Base-by-base conservation (phyloP, 2,329 filamentous ascomycete species). In the Colletotrichum sp. region DNA sequence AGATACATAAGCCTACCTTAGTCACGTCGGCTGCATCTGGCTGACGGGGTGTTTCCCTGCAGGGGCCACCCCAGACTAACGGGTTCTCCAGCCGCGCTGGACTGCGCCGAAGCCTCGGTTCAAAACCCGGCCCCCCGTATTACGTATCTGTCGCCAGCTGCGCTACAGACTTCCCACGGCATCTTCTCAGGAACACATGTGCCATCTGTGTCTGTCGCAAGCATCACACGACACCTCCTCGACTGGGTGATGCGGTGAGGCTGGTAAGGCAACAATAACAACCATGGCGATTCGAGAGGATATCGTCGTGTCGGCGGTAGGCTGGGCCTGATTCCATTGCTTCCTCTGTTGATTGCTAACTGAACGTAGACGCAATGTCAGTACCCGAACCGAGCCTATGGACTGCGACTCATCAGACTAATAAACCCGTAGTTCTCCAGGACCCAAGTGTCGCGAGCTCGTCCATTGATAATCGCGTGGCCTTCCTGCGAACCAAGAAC, bases 401-500 rank as follows among this genome's bases (percentile, higher is more conserved):
- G 4, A 65, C n/a, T 7, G 26, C 32, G 7, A 43, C 21, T 21
- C 28, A 21, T 16, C 6, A 70, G 21, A 71, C 61, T 67, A 38
- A 77, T 38, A n/a, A 28, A 12, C 5, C 36, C 43, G 4, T 66
- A 96, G 95, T 99, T 86, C 92, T 99, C 76, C 95, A 98, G 87
- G 97, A 99, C 84, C 96, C 97, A 13, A 98, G 94, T 67, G 96
- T 99, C 79, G 92, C 95, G 48, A 92, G 93, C 12, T 96, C 97
- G 7, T 94, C 97, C n/a, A 87, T 98, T 77, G 97, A 99, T 82
- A 98, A 97, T 85, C 93, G 95, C 78, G 91, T 99, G 75, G 94
- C 96, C 10, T 99, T 99, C 80, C 90, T 99, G 24, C 95, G 96
- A 84, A 98, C 96, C 9, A 99, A 99, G 87, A 99, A 99, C 85